Percentiles rank a stretch among this genome's conserved stretches.
phyloP scores from a whole-genome alignment of 768 basidiomycete genomes.

The Suillus hirtellus region DNA sequence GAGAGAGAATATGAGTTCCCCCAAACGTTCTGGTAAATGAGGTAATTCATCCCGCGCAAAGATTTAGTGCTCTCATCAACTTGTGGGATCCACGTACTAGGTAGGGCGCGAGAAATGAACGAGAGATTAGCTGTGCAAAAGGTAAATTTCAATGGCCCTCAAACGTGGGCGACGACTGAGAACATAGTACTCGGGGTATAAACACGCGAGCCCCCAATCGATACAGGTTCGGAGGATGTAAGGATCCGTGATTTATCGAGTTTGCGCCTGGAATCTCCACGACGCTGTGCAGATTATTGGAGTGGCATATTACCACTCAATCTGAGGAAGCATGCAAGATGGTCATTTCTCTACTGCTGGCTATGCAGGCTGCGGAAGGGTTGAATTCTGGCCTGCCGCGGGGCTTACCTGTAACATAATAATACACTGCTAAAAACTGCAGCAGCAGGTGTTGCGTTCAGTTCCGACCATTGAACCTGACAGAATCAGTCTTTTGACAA shows the following conservation, averaged over 20 bases:
- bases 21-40: constrained; percentile 28
- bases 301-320: constrained; percentile 40
- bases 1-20: constrained; percentile 18
- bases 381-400: constrained; percentile 13
- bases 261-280: constrained; percentile 21
- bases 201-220: constrained; percentile 36
- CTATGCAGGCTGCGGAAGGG: constrained; percentile 35
- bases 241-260: constrained; percentile 31
- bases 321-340: constrained; percentile 35
- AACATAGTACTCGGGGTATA: constrained; percentile 26
- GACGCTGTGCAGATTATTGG: constrained; percentile 16
- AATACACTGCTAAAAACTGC: constrained; percentile 45
- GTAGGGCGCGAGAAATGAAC: constrained; percentile 32
- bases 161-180: constrained; percentile 1
- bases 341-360: constrained; percentile 36
- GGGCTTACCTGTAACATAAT: constrained; percentile 35
- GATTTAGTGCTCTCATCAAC: constrained; percentile 14
- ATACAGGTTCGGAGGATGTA: constrained; percentile 46
- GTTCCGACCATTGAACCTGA: neutral
- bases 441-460: constrained; percentile 28
- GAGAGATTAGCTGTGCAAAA: constrained; percentile 19
- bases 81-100: constrained; percentile 10
- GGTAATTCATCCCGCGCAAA: constrained; percentile 24
- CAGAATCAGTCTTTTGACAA: constrained; percentile 31
- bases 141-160: constrained; percentile 1